phyloP scores from a whole-genome alignment of 495 filamentous ascomycete genomes.

The Eremomyces bilateralis region DNA sequence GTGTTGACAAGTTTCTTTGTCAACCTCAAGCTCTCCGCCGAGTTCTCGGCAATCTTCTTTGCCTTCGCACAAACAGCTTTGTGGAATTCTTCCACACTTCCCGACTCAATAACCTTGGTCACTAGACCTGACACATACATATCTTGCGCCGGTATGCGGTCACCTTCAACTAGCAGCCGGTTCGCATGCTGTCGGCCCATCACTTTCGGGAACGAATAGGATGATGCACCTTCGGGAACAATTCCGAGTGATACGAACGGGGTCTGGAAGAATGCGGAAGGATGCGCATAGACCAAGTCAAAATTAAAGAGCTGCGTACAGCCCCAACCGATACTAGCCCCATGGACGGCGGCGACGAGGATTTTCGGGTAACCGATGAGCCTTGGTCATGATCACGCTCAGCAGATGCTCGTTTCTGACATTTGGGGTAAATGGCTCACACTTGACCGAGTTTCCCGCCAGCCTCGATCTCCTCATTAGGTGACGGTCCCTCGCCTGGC shows the following conservation, averaged over 20 bases:
- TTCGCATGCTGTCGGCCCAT: constrained; percentile 8
- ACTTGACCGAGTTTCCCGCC: constrained; percentile 3
- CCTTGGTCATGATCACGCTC: no score
- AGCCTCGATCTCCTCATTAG: constrained; percentile 7
- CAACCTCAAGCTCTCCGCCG: constrained; percentile 7
- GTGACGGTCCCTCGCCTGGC: constrained; percentile 5
- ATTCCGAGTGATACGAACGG: constrained; percentile 8
- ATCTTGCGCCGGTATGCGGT: constrained; percentile 5
- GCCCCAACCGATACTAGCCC: constrained; percentile 9
- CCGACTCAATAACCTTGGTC: constrained; percentile 4
- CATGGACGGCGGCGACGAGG: constrained; percentile 9
- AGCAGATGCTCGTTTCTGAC: no score
- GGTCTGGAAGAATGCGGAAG: constrained; percentile 9
- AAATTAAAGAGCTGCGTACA: constrained; percentile 8
- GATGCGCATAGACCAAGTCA: constrained; percentile 9
- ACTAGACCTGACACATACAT: constrained; percentile 8
- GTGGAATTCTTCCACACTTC: constrained; percentile 3
- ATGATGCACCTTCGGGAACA: constrained; percentile 7
- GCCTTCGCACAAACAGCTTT: constrained; percentile 4
- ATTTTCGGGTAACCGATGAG: constrained; percentile 7
- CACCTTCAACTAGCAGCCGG: constrained; percentile 7
- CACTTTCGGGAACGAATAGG: constrained; percentile 6
- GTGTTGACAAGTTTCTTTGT: constrained; percentile 5
- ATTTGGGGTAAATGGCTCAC: no score
- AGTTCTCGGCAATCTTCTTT: constrained; percentile 6